Conservation (phyloP, 257 asterid genomes). For the Lavandula angustifolia region DNA sequence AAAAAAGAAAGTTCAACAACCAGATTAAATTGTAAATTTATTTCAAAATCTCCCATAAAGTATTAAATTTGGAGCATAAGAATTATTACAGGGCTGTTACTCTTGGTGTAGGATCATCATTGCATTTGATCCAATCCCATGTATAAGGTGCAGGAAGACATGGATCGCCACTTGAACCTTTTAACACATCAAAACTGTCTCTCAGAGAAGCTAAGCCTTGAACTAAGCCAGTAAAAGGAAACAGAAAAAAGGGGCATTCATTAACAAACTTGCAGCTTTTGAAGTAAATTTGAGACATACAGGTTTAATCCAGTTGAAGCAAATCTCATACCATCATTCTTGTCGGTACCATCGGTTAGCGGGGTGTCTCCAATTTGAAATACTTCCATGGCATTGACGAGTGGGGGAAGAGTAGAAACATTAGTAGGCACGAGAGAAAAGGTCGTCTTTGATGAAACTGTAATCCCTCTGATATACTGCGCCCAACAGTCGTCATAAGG, state of each 20-base stretch:
- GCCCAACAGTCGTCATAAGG: conserved; percentile 37
- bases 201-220: conserved; percentile 45
- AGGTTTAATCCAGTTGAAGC: background rate
- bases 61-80: background rate
- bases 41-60: background rate
- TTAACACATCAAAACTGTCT: conserved; percentile 35
- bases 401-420: conserved; percentile 61
- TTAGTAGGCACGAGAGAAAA: conserved; percentile 43
- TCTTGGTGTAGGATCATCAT: conserved; percentile 40
- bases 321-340: too few species aligned
- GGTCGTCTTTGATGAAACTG: conserved; percentile 36
- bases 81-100: conserved; percentile 37
- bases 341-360: conserved; percentile 47
- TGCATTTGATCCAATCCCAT: conserved; percentile 69
- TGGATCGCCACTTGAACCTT: conserved; percentile 66
- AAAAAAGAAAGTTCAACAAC: background rate
- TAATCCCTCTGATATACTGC: conserved; percentile 3
- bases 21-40: too few species aligned
- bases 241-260: too few species aligned
- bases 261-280: too few species aligned
- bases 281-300: conserved; percentile 23
- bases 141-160: conserved; percentile 65
- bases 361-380: conserved; percentile 35
- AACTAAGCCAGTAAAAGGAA: too few species aligned
- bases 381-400: conserved; percentile 63